Percentiles rank a stretch among this genome's conserved stretches.
These are phyloP conservation scores for Cymbopogon flexuosus DNA, from an alignment of 202 grass and related monocot genomes.

Conservation along the genomic window DNA sequence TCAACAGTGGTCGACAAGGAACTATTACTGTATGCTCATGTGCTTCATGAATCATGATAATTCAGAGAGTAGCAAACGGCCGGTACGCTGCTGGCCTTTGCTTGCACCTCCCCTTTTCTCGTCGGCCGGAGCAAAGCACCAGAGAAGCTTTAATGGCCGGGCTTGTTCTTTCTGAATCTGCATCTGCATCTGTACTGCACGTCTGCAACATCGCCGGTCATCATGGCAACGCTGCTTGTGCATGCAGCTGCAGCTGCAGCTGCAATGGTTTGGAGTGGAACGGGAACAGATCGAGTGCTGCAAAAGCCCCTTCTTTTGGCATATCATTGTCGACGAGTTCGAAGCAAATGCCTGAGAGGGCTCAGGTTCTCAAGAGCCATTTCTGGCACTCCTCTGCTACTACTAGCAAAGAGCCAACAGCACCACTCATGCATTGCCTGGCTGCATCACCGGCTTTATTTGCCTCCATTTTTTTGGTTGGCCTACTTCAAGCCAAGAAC, in stretches of 20 bases:
- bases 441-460: neutral
- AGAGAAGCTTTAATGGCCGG: constrained; percentile 38
- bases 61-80: constrained; percentile 23
- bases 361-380: constrained; percentile 30
- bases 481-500: neutral
- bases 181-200: neutral
- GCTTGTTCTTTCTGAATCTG: too few species aligned
- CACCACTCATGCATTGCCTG: neutral
- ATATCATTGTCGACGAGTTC: constrained; percentile 37
- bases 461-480: neutral
- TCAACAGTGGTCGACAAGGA: constrained; percentile 1
- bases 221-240: constrained; percentile 35
- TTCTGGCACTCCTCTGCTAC: constrained; percentile 28
- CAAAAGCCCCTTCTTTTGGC: constrained; percentile 53
- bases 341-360: constrained; percentile 30
- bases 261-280: constrained; percentile 25
- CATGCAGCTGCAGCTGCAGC: constrained; percentile 11
- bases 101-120: constrained; percentile 6
- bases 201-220: constrained; percentile 14
- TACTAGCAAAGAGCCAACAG: neutral
- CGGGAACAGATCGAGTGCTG: constrained; percentile 22
- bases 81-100: neutral
- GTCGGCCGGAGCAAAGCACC: constrained; percentile 29
- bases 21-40: constrained; percentile 13
- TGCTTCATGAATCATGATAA: neutral